Percentiles rank a stretch among this genome's conserved stretches.
Conservation (phyloP, 2,329 filamentous ascomycete genomes). For the Plectosphaerella sp. region DNA sequence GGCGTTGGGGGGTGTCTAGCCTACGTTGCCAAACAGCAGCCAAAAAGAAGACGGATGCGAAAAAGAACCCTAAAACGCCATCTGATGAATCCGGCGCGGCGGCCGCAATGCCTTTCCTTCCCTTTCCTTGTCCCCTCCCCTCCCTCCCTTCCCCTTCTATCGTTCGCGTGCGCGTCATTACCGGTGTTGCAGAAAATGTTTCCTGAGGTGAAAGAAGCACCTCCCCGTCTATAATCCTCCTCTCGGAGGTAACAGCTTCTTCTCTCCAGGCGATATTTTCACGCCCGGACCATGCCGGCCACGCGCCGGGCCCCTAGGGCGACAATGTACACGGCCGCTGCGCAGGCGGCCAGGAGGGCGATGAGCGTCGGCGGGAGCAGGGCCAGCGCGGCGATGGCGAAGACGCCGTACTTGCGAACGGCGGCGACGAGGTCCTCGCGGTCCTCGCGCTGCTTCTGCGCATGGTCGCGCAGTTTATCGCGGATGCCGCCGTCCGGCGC, state of each 20-base stretch:
- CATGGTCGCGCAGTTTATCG: conserved; percentile 22
- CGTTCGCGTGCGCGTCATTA: not conserved
- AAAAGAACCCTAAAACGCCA: not conserved
- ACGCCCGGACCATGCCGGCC: not conserved
- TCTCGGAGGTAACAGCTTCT: no score
- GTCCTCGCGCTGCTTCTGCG: conserved; percentile 25
- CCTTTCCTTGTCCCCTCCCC: not conserved
- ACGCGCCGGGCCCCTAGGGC: conserved; percentile 16
- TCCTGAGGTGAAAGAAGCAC: not conserved
- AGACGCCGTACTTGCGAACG: conserved; percentile 37
- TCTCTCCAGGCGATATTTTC: not conserved
- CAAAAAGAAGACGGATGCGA: not conserved
- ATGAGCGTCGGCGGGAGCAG: conserved; percentile 41
- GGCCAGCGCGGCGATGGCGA: conserved; percentile 37
- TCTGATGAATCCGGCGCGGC: not conserved
- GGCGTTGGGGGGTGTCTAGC: not conserved
- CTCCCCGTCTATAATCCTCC: not conserved
- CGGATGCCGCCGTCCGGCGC: conserved; percentile 15
- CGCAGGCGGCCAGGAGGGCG: conserved; percentile 25
- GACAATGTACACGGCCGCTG: conserved; percentile 35
- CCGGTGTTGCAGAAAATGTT: not conserved
- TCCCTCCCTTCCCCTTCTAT: not conserved
- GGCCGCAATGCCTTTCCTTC: not conserved
- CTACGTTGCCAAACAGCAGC: not conserved
- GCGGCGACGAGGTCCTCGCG: conserved; percentile 33